Conservation (phyloP, 208 protist genomes). For the Leishmania major region DNA sequence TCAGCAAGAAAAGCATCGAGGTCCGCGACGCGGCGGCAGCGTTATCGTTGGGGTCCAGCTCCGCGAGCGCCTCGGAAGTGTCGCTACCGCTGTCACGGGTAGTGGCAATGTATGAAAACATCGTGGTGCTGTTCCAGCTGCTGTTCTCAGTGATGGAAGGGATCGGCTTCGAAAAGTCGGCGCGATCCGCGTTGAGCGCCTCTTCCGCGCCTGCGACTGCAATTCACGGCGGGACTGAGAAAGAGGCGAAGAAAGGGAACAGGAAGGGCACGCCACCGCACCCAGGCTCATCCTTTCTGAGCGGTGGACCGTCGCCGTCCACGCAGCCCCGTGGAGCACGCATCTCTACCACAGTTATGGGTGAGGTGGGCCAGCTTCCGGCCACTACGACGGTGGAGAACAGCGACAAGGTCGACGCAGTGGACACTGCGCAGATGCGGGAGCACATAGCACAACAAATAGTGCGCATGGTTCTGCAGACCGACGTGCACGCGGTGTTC, state of each 20-base stretch:
- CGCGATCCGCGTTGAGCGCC: background rate
- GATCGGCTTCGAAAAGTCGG: constrained; percentile 21
- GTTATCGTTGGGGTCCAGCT: background rate
- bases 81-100: constrained; percentile 21
- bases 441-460: constrained; percentile 27
- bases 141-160: constrained; percentile 35
- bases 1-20: constrained; percentile 42
- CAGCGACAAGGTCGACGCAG: background rate
- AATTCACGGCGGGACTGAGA: background rate
- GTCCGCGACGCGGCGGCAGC: background rate
- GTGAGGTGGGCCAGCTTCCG: background rate
- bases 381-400: background rate
- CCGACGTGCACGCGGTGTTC: constrained; percentile 27
- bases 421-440: constrained; percentile 25
- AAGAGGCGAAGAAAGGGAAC: background rate
- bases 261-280: background rate
- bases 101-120: constrained; percentile 82
- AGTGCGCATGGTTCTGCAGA: constrained; percentile 34
- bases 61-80: background rate
- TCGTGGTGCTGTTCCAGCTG: constrained; percentile 41
- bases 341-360: background rate
- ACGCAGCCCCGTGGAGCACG: background rate
- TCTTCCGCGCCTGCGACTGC: background rate
- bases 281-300: background rate
- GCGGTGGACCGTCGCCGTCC: background rate